Conservation (phyloP, 306 rosid genomes). For the Casuarina cunninghamiana region DNA sequence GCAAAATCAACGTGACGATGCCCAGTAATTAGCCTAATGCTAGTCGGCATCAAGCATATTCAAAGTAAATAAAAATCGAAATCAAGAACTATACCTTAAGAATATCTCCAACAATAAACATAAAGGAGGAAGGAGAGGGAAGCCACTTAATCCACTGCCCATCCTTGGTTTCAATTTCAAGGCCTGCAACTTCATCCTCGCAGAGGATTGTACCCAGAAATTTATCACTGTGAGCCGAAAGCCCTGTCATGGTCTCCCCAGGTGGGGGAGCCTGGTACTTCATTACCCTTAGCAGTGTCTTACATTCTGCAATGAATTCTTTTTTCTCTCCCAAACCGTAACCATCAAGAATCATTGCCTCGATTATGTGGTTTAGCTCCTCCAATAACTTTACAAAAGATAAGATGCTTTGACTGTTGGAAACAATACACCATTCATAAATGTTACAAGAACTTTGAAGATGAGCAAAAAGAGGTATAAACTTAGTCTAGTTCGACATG, state of each 20-base stretch:
- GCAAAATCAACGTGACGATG: not conserved
- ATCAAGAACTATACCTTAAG: slow-evolving; percentile 6
- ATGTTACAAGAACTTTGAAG: not conserved
- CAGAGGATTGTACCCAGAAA: slow-evolving; percentile 7
- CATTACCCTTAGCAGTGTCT: slow-evolving; percentile 15
- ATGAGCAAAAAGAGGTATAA: not conserved
- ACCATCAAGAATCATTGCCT: not conserved
- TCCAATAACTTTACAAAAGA: not conserved
- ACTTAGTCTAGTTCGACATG: no score
- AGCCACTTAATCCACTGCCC: slow-evolving; percentile 22
- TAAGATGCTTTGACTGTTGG: not conserved
- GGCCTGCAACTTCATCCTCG: slow-evolving; percentile 21
- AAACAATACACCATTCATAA: not conserved
- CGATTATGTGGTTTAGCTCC: not conserved
- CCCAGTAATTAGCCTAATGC: no score
- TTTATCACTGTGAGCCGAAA: slow-evolving; percentile 16
- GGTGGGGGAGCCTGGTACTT: slow-evolving; percentile 19
- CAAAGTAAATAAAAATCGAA: no score
- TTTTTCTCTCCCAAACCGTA: not conserved
- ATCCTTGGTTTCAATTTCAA: slow-evolving; percentile 28
- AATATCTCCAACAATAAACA: slow-evolving; percentile 17
- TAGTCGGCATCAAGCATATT: no score
- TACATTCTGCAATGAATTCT: not conserved
- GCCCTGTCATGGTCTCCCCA: not conserved
- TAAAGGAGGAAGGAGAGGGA: slow-evolving; percentile 11